Evolutionary conservation across 129 eudicot genomes (phyloP).

Genomic region (Flaveria sonorensis): DNA sequence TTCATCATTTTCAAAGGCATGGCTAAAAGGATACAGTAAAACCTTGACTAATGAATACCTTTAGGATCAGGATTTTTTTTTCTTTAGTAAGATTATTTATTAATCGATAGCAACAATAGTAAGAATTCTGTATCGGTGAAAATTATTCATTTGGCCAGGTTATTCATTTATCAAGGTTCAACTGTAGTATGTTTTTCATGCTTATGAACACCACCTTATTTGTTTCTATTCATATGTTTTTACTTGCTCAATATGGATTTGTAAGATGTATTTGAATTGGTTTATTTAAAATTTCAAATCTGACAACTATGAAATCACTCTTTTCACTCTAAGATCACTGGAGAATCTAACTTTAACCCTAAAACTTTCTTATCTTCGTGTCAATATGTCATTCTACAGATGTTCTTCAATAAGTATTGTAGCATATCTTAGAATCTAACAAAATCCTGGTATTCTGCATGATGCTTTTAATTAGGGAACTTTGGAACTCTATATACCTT

Average conservation of each 20-base stretch:
- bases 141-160: neutral
- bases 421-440: neutral
- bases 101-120: neutral
- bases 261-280: neutral
- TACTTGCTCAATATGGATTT: neutral
- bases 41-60: neutral
- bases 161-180: neutral
- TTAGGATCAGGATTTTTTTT: neutral
- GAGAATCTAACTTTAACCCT: neutral
- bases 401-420: neutral
- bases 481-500: neutral
- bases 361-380: neutral
- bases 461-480: neutral
- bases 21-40: neutral
- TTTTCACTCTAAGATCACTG: neutral
- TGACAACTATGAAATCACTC: neutral
- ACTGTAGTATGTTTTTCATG: neutral
- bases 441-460: neutral
- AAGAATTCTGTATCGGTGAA: neutral
- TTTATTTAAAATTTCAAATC: neutral
- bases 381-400: neutral
- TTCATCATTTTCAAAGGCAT: neutral
- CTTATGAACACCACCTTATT: neutral
- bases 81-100: neutral
- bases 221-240: conserved; percentile 1